Evolutionary conservation across 2,329 filamentous ascomycete species (phyloP), one percentile per base, ranked within the genome.

Genomic region (Aspergillus amoenus): DNA sequence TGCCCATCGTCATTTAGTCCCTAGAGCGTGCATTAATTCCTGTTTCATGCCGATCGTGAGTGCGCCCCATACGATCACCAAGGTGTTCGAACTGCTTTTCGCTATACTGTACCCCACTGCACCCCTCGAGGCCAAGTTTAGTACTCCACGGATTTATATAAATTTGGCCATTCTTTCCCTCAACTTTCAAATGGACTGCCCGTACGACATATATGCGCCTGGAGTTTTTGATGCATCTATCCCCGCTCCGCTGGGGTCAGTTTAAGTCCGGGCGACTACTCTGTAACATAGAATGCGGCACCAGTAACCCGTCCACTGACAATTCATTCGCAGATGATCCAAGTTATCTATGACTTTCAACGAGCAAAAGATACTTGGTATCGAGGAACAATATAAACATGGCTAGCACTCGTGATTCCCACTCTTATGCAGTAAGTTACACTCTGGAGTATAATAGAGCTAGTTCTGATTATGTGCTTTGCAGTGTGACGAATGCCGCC

Each of bases 401-500:
- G 73, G 62, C 70, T 59, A 74, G 71, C 62, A 74, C 72, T 61
- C 73, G 73, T 58, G 73, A 75, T 67, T 73, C 70, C 46, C 73
- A 75, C 60, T 73, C 73, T 48, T 75, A 72, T 61, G 73, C 73
- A 66, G 73, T 75, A 68, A 66, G 72, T 71, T 44, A 41, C n/a
- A 15, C 12, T n/a, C 13, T 9, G 32, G 15, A 45, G 21, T 7
- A 17, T 37, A 24, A 9, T n/a, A 30, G 22, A 50, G 39, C 24
- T 40, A 21, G 22, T 24, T 50, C 53, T 63, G 50, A 57, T 32
- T 13, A 4, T 51, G 41, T 9, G 12, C 11, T 32, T 51, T 21
- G 49, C 52, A 75, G 73, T 75, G 73, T 65, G 73, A 75, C 64
- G 73, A 75, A 65, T 75, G 73, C 56, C 71, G 73, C 52, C 64